phyloP scores from a whole-genome alignment of 2,329 filamentous ascomycete species.

The Alternaria arborescens region DNA sequence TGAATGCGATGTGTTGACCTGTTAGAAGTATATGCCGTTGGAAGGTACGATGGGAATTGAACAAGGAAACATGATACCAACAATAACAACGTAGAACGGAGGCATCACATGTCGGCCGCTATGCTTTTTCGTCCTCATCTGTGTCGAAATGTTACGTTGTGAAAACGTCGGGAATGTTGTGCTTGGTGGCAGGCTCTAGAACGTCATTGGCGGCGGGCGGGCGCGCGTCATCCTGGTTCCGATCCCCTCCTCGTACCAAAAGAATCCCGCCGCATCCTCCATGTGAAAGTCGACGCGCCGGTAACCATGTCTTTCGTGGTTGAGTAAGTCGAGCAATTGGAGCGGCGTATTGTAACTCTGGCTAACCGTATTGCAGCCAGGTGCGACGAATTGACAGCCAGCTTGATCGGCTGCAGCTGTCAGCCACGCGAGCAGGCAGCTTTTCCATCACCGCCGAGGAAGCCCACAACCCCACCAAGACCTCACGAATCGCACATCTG shows the following conservation, averaged over 20 bases:
- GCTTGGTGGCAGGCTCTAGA: conserved; percentile 5
- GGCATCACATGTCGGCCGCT: not conserved
- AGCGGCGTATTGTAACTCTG: not conserved
- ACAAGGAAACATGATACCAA: not conserved
- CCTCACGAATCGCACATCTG: conserved; percentile 65
- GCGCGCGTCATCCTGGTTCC: conserved; percentile 17
- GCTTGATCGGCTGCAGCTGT: conserved; percentile 66
- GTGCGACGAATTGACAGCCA: conserved; percentile 65
- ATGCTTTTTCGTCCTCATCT: not conserved
- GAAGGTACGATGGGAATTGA: not conserved
- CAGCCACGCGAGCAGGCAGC: conserved; percentile 37
- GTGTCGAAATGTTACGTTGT: not conserved
- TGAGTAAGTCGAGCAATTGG: conserved; percentile 42
- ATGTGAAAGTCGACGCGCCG: conserved; percentile 29
- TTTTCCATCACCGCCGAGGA: conserved; percentile 45
- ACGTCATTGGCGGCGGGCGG: conserved; percentile 11
- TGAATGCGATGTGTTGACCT: not conserved
- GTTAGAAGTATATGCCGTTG: not conserved
- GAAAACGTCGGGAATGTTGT: not conserved
- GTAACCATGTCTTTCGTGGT: conserved; percentile 54
- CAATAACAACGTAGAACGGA: not conserved
- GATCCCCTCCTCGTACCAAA: conserved; percentile 15
- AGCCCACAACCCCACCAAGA: conserved; percentile 49
- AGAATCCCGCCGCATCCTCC: conserved; percentile 10
- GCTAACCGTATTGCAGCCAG: conserved; percentile 54